These are phyloP conservation scores for Russula abietina DNA, from an alignment of 768 basidiomycete species.

Conservation along the genomic window DNA sequence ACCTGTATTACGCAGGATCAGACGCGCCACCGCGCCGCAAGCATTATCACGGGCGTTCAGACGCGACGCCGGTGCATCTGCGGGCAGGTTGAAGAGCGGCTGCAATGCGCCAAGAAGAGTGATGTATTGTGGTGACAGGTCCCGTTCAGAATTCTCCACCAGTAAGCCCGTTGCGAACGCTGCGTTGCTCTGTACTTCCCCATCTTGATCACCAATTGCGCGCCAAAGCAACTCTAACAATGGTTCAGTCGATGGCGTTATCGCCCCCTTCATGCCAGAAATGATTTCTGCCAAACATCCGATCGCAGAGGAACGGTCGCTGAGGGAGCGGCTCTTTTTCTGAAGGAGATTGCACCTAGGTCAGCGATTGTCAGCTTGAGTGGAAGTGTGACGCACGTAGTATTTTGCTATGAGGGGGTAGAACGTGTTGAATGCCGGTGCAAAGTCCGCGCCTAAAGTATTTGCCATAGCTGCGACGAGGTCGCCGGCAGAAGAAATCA, in stretches of 20 bases:
- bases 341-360: constrained; percentile 29
- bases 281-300: constrained; percentile 95
- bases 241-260: constrained; percentile 78
- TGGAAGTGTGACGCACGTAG: constrained; percentile 54
- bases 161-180: constrained; percentile 92
- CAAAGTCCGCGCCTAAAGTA: constrained; percentile 80
- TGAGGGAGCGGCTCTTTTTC: constrained; percentile 81
- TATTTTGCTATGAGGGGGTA: constrained; percentile 86
- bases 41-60: constrained; percentile 95
- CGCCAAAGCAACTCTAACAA: constrained; percentile 80
- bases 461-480: constrained; percentile 85
- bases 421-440: constrained; percentile 77
- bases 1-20: constrained; percentile 71
- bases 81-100: constrained; percentile 66
- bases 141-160: constrained; percentile 76
- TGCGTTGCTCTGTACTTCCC: constrained; percentile 95
- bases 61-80: constrained; percentile 55
- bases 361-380: not conserved
- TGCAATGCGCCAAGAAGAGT: constrained; percentile 72
- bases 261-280: constrained; percentile 78
- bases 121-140: constrained; percentile 77
- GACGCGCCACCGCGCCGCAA: constrained; percentile 84
- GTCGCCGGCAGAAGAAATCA: constrained; percentile 91
- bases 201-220: constrained; percentile 75
- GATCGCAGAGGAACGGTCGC: constrained; percentile 88